phyloP scores from a whole-genome alignment of 306 rosid species.

The Trichosanthes truncata region DNA sequence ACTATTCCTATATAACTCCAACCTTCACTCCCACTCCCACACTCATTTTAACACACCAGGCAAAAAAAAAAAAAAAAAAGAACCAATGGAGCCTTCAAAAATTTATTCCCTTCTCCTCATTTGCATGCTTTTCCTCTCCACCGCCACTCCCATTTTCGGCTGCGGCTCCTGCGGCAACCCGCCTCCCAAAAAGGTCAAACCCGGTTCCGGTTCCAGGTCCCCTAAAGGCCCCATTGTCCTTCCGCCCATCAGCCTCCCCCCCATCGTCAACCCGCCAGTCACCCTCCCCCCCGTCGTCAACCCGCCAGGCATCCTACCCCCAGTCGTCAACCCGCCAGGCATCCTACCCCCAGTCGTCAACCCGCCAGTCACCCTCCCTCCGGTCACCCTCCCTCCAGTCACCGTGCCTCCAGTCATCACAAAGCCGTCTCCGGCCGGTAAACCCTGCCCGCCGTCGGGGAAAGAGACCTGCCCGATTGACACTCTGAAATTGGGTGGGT shows the following conservation, averaged over 20 bases:
- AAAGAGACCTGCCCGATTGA: slow-evolving; percentile 70
- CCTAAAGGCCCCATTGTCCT: slow-evolving; percentile 26
- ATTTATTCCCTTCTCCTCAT: slow-evolving; percentile 47
- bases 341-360: background rate
- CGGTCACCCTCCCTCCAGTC: background rate
- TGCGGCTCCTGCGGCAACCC: slow-evolving; percentile 56
- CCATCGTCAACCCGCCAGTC: slow-evolving; percentile 15
- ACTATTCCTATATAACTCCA: slow-evolving; percentile 11
- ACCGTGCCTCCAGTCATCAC: background rate
- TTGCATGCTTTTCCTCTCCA: slow-evolving; percentile 68
- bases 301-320: slow-evolving; percentile 21
- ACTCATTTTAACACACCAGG: background rate
- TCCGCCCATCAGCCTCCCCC: slow-evolving; percentile 15
- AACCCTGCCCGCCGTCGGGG: slow-evolving; percentile 34
- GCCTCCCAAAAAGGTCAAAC: slow-evolving; percentile 27
- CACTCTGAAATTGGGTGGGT: slow-evolving; percentile 69
- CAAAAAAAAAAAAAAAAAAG: background rate
- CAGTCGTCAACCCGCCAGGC: background rate
- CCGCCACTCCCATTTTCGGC: slow-evolving; percentile 57
- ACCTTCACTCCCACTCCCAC: slow-evolving; percentile 14
- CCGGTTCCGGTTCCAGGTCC: slow-evolving; percentile 10
- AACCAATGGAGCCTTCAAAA: slow-evolving; percentile 52
- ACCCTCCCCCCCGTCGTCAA: background rate
- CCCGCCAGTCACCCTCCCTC: slow-evolving; percentile 8
- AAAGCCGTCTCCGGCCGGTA: slow-evolving; percentile 6